Percentiles rank a stretch among this genome's conserved stretches.
These are phyloP conservation scores for Sicyos baderoa DNA, from an alignment of 306 rosid species.

Conservation along the genomic window DNA sequence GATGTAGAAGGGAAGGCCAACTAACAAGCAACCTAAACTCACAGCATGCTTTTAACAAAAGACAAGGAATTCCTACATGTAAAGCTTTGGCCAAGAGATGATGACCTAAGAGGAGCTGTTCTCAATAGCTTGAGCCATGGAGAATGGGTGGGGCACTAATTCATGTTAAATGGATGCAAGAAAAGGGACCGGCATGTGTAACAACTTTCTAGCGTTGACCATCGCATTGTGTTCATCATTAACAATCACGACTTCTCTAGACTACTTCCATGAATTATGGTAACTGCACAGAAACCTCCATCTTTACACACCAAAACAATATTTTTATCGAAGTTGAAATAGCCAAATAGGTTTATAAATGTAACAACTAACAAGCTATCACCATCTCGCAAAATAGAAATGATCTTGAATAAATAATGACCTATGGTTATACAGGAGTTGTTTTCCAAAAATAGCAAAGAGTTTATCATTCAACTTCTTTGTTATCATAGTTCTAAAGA, in stretches of 20 bases:
- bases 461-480: neutral
- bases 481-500: constrained; percentile 11
- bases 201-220: neutral
- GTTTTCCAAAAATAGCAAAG: neutral
- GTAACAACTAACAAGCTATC: neutral
- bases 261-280: neutral
- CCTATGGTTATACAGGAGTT: neutral
- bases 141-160: neutral
- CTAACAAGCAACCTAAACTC: neutral
- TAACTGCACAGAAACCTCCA: neutral
- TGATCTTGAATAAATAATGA: neutral
- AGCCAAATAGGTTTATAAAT: neutral
- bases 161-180: neutral
- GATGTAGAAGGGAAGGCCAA: neutral
- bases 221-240: neutral
- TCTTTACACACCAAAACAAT: neutral
- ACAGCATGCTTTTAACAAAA: neutral
- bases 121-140: neutral
- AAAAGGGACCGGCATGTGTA: neutral
- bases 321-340: neutral
- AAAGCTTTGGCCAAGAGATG: neutral
- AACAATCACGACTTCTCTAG: neutral
- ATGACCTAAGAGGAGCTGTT: neutral
- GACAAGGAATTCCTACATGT: neutral
- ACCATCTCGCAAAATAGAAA: neutral